Conservation (phyloP, 2,329 filamentous ascomycete species). For the Talaromyces sp. region DNA sequence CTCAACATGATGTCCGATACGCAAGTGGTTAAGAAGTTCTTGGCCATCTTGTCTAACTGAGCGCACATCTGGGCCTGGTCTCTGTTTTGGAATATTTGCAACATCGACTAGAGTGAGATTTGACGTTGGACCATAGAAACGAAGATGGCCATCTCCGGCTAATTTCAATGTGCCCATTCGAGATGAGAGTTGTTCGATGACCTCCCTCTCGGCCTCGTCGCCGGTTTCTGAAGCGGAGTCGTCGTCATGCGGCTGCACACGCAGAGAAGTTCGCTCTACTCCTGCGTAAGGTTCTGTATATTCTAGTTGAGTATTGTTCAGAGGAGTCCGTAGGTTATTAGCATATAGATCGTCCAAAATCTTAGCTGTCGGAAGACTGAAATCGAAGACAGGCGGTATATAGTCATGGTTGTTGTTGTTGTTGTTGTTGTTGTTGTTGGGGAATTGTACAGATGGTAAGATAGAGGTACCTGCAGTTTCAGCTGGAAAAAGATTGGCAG, state of each 20-base stretch:
- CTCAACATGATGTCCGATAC: constrained; percentile 43
- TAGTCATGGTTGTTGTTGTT: constrained; percentile 3
- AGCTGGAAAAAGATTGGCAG: not conserved
- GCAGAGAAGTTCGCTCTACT: not conserved
- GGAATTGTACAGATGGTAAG: constrained; percentile 2
- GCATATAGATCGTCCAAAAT: constrained; percentile 37
- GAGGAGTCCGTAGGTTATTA: constrained; percentile 29
- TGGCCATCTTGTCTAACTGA: constrained; percentile 42
- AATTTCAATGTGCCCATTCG: constrained; percentile 48
- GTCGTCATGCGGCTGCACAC: constrained; percentile 21
- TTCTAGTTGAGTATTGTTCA: not conserved
- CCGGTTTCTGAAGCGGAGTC: constrained; percentile 31
- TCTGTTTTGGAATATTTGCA: constrained; percentile 33
- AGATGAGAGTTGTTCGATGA: constrained; percentile 46
- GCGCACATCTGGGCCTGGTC: constrained; percentile 39
- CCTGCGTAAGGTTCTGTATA: not conserved
- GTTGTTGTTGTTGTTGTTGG: not conserved
- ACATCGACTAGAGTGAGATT: constrained; percentile 46
- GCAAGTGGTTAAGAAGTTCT: constrained; percentile 43
- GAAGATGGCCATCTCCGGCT: constrained; percentile 43
- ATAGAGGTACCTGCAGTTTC: not conserved
- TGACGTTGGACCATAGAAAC: constrained; percentile 48
- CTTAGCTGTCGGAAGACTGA: constrained; percentile 39
- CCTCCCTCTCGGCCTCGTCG: constrained; percentile 41
- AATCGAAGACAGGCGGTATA: constrained; percentile 22